Conservation (phyloP, 768 basidiomycete species). For the Pleurotus citrinopileatus region DNA sequence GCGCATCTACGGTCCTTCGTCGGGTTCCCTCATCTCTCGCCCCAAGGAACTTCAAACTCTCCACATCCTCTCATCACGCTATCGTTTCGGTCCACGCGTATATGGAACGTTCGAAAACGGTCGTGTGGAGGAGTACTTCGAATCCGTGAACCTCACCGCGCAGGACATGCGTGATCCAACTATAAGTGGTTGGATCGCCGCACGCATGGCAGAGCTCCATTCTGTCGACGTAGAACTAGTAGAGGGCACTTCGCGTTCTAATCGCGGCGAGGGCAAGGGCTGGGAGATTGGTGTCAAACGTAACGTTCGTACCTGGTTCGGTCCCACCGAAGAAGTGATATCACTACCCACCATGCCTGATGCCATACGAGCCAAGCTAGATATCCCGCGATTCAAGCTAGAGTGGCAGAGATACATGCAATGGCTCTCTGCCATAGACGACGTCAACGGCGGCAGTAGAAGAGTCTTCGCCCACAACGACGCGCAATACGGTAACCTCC, state of each 20-base stretch:
- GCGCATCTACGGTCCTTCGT: conserved; percentile 90
- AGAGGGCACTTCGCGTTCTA: conserved; percentile 38
- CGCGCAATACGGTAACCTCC: conserved; percentile 91
- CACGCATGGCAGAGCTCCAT: conserved; percentile 95
- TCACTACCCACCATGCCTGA: conserved; percentile 50
- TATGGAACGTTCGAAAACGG: conserved; percentile 97
- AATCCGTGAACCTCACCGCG: conserved; percentile 77
- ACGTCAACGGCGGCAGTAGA: conserved; percentile 53
- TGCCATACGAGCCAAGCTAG: conserved; percentile 47
- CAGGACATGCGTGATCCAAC: conserved; percentile 73
- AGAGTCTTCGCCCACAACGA: conserved; percentile 92
- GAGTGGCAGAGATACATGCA: conserved; percentile 68
- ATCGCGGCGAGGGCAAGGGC: conserved; percentile 39
- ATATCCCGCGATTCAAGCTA: conserved; percentile 58
- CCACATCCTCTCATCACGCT: conserved; percentile 84
- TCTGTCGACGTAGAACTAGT: conserved; percentile 80
- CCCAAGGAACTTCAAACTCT: conserved; percentile 83
- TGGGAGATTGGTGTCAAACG: conserved; percentile 60
- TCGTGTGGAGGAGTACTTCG: conserved; percentile 93
- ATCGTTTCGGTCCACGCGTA: conserved; percentile 86
- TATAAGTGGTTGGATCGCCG: conserved; percentile 85
- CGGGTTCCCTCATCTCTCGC: conserved; percentile 84
- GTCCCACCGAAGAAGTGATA: conserved; percentile 72
- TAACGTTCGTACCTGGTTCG: conserved; percentile 73
- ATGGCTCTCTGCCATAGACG: conserved; percentile 67